Evolutionary conservation across 2,329 filamentous ascomycete genomes (phyloP).

Genomic region (Pseudogymnoascus sp.): DNA sequence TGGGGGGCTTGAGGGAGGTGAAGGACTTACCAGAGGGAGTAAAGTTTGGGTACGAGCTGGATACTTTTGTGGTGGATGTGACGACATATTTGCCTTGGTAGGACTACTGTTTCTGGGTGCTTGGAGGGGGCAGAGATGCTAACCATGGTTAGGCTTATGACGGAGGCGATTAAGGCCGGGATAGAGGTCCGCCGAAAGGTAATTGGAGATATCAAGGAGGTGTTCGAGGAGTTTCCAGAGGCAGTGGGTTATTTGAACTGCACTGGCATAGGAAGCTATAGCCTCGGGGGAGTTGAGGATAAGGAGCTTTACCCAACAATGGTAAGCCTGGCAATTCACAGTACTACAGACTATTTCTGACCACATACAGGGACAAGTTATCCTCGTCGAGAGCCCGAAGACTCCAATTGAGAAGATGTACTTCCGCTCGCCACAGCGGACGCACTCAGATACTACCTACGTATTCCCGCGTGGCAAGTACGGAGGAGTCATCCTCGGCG

Average conservation of each 20-base stretch:
- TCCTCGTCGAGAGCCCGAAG: constrained; percentile 33
- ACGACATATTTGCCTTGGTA: constrained; percentile 31
- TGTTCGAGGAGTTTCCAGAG: constrained; percentile 13
- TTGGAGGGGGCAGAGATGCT: background rate
- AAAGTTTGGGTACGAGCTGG: constrained; percentile 31
- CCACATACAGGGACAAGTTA: constrained; percentile 24
- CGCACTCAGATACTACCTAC: constrained; percentile 36
- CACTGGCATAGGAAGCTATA: constrained; percentile 23
- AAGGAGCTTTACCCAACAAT: constrained; percentile 26
- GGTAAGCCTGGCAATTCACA: constrained; percentile 11
- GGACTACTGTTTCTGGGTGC: constrained; percentile 16
- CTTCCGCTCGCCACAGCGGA: constrained; percentile 35
- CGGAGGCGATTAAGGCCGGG: constrained; percentile 16
- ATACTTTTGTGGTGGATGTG: constrained; percentile 34
- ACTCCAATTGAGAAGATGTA: constrained; percentile 33
- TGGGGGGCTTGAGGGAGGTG: constrained; percentile 31
- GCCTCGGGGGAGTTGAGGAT: constrained; percentile 24
- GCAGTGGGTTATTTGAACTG: constrained; percentile 22
- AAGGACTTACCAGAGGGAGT: constrained; percentile 30
- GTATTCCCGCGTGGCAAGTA: constrained; percentile 36
- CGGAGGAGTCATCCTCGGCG: constrained; percentile 31
- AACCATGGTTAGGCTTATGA: constrained; percentile 27
- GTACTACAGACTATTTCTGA: background rate
- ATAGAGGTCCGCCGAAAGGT: constrained; percentile 16
- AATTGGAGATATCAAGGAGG: constrained; percentile 16